These are phyloP conservation scores for Hypoxylon subgilvum DNA, from an alignment of 495 filamentous ascomycete species.

Conservation along the genomic window DNA sequence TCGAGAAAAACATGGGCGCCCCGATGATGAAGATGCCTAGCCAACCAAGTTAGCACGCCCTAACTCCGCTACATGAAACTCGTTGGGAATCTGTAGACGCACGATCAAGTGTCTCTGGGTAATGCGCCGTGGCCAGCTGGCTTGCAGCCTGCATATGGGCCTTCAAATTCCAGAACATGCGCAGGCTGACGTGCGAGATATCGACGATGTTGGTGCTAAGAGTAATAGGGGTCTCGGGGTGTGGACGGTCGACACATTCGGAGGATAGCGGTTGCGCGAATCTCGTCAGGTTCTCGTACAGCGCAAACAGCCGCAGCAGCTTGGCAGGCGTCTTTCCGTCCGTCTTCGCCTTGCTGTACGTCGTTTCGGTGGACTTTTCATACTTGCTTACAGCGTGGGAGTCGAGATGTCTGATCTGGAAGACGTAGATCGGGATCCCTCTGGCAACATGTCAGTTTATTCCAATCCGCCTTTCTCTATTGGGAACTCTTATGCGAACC, in stretches of 20 bases:
- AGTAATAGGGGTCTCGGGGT: slow-evolving; percentile 79
- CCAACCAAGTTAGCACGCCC: slow-evolving; percentile 9
- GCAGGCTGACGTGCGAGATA: slow-evolving; percentile 79
- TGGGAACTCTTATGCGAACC: slow-evolving; percentile 32
- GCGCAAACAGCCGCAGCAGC: slow-evolving; percentile 78
- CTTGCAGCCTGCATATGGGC: slow-evolving; percentile 89
- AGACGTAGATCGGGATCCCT: slow-evolving; percentile 89
- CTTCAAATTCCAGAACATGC: slow-evolving; percentile 93
- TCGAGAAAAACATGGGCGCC: slow-evolving; percentile 88
- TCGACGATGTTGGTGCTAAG: slow-evolving; percentile 90
- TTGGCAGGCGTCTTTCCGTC: slow-evolving; percentile 69
- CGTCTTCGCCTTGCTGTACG: slow-evolving; percentile 58
- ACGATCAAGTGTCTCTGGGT: slow-evolving; percentile 88
- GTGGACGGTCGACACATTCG: slow-evolving; percentile 67
- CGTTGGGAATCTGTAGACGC: slow-evolving; percentile 47
- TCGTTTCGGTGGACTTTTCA: slow-evolving; percentile 63
- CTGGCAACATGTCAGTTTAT: slow-evolving; percentile 45
- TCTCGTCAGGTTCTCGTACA: slow-evolving; percentile 87
- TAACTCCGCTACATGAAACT: neutral
- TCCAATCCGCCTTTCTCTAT: neutral
- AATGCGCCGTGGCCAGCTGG: slow-evolving; percentile 85
- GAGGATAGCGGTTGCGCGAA: slow-evolving; percentile 86
- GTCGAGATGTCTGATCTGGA: slow-evolving; percentile 80
- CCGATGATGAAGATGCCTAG: slow-evolving; percentile 70
- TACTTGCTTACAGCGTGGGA: slow-evolving; percentile 79